Base-by-base conservation (phyloP, 768 basidiomycete genomes). In the Pleurotus djamor region DNA sequence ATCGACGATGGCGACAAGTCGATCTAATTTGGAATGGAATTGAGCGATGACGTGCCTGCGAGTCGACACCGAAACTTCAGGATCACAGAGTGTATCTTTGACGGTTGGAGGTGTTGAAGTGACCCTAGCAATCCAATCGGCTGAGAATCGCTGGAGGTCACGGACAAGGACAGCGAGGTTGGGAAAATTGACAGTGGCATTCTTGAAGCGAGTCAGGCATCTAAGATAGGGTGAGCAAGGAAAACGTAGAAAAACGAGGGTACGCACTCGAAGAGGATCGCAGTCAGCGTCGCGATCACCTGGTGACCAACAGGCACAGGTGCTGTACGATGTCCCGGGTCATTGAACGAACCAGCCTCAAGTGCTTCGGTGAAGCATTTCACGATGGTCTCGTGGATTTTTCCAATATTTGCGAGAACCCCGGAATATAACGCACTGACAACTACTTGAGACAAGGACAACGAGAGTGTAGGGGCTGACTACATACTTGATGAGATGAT, bases 141-240 rank as follows among this genome's bases (percentile, higher is more conserved):
- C 67, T 14, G 79, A 74, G 81, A 83, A 87, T 5, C 61, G 38
- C 10, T 64, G 66, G 48, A 88, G 72, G 36, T 74, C 72, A 4
- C 69, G 64, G 4, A 85, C 76, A 16, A 84, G 65, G 1, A 66
- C 59, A 0, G 64, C 64, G 1, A 89, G 67, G 28, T 72, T 67
- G 0, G 83, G 83, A 59, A 83, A 76, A 28, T 70, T 76, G 2
- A 74, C 69, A 8, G 82, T 69, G 0, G 80, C 79, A 47, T 83
- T 79, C 67, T 86, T 85, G 71, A 87, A 88, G 2, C 85, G 84
- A 4, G 75, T 76, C 5, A 88, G 64, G 52, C 75, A 83, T 61
- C 87, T 88, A 52, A 35, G 1, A 28, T 35, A 33, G n/a, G 10
- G 10, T 17, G 37, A 36, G 34, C 34, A 33, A 32, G 21, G 41